phyloP scores from a whole-genome alignment of 208 protist species.

The Trichomonas vaginalis region DNA sequence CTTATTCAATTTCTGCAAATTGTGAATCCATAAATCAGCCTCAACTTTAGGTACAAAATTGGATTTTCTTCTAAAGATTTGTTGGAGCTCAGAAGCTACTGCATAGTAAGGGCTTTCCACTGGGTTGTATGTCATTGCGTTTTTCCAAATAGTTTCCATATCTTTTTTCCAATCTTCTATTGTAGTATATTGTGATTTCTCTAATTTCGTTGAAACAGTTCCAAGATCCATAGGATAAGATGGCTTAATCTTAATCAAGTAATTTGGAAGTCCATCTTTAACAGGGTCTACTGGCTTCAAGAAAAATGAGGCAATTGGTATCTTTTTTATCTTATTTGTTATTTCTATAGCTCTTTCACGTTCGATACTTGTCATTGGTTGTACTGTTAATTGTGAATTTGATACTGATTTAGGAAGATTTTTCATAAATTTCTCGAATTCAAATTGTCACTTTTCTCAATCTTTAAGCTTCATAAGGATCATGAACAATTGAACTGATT shows the following conservation, averaged over 20 bases:
- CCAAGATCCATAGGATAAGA: background rate
- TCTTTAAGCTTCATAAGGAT: too few relatives aligned
- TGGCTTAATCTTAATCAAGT: background rate
- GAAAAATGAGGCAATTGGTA: background rate
- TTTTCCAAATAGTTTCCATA: conserved; percentile 3
- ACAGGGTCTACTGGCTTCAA: background rate
- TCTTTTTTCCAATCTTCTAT: background rate
- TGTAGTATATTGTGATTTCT: background rate
- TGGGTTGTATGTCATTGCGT: background rate
- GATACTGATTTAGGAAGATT: background rate
- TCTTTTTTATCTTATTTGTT: background rate
- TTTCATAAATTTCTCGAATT: background rate
- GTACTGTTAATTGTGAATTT: background rate
- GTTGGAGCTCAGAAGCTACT: background rate
- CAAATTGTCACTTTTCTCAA: background rate
- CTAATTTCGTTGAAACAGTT: background rate
- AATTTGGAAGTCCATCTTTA: too few relatives aligned
- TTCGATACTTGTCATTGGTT: background rate
- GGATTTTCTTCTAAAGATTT: background rate
- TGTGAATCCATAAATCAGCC: background rate
- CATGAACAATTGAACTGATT: too few relatives aligned
- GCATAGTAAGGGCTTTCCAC: background rate
- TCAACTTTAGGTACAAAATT: background rate
- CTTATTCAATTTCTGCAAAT: background rate
- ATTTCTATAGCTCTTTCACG: background rate